Conservation (phyloP, 805 yeast species). For the Torulaspora maleeae region DNA sequence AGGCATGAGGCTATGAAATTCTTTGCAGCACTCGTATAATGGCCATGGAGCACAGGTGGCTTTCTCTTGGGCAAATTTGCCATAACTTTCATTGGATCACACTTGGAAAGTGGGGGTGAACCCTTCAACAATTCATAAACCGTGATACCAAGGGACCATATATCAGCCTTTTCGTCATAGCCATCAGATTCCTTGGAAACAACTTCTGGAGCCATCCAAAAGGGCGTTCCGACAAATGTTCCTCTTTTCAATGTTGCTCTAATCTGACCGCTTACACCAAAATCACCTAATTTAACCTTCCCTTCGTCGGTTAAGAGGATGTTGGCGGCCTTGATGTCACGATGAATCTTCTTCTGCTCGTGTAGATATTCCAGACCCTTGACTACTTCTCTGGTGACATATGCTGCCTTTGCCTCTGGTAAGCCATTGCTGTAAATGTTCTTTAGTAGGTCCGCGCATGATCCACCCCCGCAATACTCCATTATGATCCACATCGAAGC, state of each 20-base stretch:
- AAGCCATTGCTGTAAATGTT: constrained; percentile 30
- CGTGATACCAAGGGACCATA: constrained; percentile 95
- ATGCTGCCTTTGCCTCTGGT: constrained; percentile 49
- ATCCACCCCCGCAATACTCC: constrained; percentile 96
- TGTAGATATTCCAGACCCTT: constrained; percentile 76
- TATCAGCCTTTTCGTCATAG: constrained; percentile 82
- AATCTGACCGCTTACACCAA: constrained; percentile 87
- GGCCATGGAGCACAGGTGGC: constrained; percentile 31
- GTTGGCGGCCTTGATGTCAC: constrained; percentile 90
- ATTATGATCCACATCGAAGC: constrained; percentile 80
- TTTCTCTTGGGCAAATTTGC: constrained; percentile 39
- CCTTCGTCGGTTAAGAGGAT: constrained; percentile 69
- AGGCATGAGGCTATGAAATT: constrained; percentile 63
- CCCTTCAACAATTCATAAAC: constrained; percentile 82
- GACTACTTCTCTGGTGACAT: constrained; percentile 58
- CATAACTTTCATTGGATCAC: constrained; percentile 73
- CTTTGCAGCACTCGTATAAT: constrained; percentile 37
- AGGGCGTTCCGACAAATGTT: constrained; percentile 93
- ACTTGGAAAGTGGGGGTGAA: constrained; percentile 67
- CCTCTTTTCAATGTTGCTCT: constrained; percentile 58
- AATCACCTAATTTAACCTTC: constrained; percentile 77
- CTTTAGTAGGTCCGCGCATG: constrained; percentile 71
- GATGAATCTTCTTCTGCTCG: constrained; percentile 67
- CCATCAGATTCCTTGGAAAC: constrained; percentile 50
- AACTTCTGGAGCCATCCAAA: constrained; percentile 99